These are phyloP conservation scores for Marasmius oreades DNA, from an alignment of 1,284 basidiomycete genomes.

Conservation along the genomic window DNA sequence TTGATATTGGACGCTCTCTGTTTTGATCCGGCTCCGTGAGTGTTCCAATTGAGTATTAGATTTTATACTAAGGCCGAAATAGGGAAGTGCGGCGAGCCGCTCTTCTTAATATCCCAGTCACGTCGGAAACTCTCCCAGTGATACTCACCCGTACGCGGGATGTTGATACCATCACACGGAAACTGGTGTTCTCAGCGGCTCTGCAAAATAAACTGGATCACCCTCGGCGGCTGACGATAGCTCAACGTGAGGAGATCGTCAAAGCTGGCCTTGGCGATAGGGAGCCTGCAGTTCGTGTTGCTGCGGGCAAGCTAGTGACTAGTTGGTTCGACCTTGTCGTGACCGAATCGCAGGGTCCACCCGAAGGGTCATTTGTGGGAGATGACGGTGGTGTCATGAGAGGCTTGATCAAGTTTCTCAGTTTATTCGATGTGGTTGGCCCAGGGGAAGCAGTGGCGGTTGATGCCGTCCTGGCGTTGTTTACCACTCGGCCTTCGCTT, in stretches of 20 bases:
- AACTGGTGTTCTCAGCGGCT: constrained; percentile 74
- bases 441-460: constrained; percentile 42
- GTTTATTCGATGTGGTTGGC: constrained; percentile 46
- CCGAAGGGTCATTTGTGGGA: constrained; percentile 35
- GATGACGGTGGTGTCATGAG: constrained; percentile 48
- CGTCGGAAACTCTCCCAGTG: constrained; percentile 55
- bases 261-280: constrained; percentile 86
- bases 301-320: constrained; percentile 75
- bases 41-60: constrained; percentile 15
- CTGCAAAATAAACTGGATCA: constrained; percentile 61
- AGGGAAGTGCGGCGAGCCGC: constrained; percentile 92
- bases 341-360: constrained; percentile 25
- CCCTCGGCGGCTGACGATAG: constrained; percentile 67
- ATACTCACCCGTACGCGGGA: constrained; percentile 86
- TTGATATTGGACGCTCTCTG: constrained; percentile 72
- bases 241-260: constrained; percentile 77
- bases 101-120: constrained; percentile 75
- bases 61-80: background rate
- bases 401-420: constrained; percentile 38
- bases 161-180: constrained; percentile 79
- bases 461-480: constrained; percentile 41
- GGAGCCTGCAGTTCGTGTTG: constrained; percentile 78
- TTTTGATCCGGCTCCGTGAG: constrained; percentile 79
- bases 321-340: constrained; percentile 69
- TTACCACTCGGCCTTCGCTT: constrained; percentile 38